Evolutionary conservation across 768 basidiomycete species (phyloP), one percentile per base, ranked within the genome.

Genomic region (Suillus spraguei): DNA sequence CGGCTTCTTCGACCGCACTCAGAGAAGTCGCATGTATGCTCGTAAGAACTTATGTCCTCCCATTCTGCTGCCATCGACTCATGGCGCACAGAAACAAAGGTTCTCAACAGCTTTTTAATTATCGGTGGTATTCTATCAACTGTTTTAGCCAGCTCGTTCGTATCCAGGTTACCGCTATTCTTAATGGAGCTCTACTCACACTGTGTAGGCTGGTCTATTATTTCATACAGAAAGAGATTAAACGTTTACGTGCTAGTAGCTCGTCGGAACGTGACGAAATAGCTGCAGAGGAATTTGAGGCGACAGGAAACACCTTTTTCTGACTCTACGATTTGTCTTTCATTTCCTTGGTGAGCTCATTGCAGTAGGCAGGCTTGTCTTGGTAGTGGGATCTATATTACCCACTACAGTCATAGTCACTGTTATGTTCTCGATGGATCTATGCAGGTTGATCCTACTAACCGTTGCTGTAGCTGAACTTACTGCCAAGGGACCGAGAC

Each of bases 21-120:
- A 87, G 64, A 83, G 92, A 50, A 81, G 76, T 42, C 77, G 85
- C 44, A 94, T 94, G 90, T 91, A 92, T 70, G 81, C 84, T 24
- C 81, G 91, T 91, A 79, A 62, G 82, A 38, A 38, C 24, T 13
- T 36, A 35, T 17, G 41, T 42, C 44, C 38, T 54, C 2, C 4
- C 56, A 20, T 28, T 22, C 54, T 44, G 39, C 44, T 24, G 11
- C 65, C 60, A 53, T 65, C 59, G 66, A 63, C 39, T 62, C 60
- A 38, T 54, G 61, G 61, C 60, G 58, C 64, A 42, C 70, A 88
- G 87, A 81, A 60, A 86, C 88, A 0, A 89, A 87, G 73, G 70
- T 91, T 28, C 65, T 94, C 63, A 91, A 94, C 71, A 76, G 77
- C 4, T 71, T 82, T 42, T 74, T 92, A 42, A 79, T 93, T 56